Evolutionary conservation across 2,329 filamentous ascomycete genomes (phyloP), one percentile per base, ranked within the genome.

Genomic region (Metarhizium guizhouense): DNA sequence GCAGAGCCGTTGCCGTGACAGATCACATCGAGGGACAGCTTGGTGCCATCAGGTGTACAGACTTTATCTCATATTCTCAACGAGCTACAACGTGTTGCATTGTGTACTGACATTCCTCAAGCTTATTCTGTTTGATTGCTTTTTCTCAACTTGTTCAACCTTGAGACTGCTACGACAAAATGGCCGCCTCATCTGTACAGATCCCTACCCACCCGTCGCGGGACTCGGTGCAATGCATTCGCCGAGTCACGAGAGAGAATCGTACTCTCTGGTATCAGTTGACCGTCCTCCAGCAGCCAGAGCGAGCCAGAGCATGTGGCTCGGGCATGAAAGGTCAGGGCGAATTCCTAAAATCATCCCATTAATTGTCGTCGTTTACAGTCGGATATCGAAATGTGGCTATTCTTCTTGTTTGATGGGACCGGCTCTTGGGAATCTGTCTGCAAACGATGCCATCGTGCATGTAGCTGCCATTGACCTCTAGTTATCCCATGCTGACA

Each of bases 261-360:
- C 84, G 88, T 63, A 84, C 79, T 60, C 81, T 96, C 62, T 90
- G 84, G 67, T 97, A 97, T 72, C 79, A 82, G 61, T 77, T 97
- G 70, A 84, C 83, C 57, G 91, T 97, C 55, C 85, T 96, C 64
- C 94, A 99, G 73, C 90, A 97, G 70, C 94, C 94, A 20, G 88
- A 95, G 74, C 88, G 92, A 65, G 93, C 94, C 52, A 83, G 94
- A 76, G 94, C 94, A 55, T 99, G 94, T 71, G 94, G 94, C 66
- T 92, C 91, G 55, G 94, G 94, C 58, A 90, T 90, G 54, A 97
- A 97, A 76, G 95, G 90, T 95, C 79, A 73, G 86, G 64, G 45
- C 38, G 45, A 29, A 48, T 30, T 16, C 11, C 25, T 48, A 8
- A 29, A 13, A 14, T 6, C 45, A 48, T 30, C 4, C 7, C 14